These are phyloP conservation scores for Eimeria maxima DNA, from an alignment of 169 alveolate genomes.

Conservation along the genomic window DNA sequence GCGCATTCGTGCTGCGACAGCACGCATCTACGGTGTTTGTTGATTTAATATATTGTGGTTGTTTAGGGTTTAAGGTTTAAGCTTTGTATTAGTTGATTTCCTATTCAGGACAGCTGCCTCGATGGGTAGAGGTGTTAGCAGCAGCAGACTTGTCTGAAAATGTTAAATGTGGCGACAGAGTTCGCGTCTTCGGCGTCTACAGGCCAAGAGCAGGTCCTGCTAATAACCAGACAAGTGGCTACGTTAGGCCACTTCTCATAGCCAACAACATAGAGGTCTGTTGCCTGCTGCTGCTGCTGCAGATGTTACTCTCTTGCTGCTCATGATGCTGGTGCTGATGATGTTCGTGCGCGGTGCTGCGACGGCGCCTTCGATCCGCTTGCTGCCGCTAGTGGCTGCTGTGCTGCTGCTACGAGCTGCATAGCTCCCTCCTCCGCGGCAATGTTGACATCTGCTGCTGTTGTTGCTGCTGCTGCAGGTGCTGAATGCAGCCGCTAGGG, in stretches of 20 bases:
- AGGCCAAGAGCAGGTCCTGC: constrained; percentile 93
- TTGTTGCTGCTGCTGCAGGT: constrained; percentile 56
- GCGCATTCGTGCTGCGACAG: too few relatives aligned
- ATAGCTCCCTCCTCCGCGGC: too few relatives aligned
- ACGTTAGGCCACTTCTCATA: constrained; percentile 95
- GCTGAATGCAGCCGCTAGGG: constrained; percentile 72
- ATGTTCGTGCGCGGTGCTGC: not conserved
- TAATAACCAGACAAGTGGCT: constrained; percentile 91
- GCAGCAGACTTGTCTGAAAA: too few relatives aligned
- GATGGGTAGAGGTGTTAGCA: too few relatives aligned
- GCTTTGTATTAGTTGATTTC: too few relatives aligned
- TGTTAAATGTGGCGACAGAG: constrained; percentile 87
- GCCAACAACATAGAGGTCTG: constrained; percentile 93
- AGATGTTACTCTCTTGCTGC: constrained; percentile 43
- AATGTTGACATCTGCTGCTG: not conserved
- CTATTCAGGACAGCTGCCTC: too few relatives aligned
- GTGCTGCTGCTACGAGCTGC: not conserved
- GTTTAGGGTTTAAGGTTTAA: too few relatives aligned
- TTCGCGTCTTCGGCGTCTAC: constrained; percentile 97
- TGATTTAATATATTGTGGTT: too few relatives aligned
- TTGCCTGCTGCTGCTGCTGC: constrained; percentile 45
- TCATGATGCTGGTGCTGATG: not conserved
- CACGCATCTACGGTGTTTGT: too few relatives aligned
- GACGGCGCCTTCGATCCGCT: not conserved
- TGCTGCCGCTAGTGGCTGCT: constrained; percentile 22